Conservation (phyloP, 305 asterid species). For the Fraxinus angustifolia region DNA sequence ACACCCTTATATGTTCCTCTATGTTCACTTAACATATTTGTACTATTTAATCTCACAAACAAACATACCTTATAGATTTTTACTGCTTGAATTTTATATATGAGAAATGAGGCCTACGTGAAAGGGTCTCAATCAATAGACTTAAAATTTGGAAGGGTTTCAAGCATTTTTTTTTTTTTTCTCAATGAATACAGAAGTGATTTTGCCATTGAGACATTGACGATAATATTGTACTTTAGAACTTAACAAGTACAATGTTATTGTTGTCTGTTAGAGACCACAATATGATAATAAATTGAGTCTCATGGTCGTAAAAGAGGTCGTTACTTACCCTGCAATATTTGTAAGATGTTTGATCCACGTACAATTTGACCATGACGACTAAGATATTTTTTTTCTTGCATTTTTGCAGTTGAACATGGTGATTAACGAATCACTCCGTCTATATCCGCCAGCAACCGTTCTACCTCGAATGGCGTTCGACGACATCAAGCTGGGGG, state of each 20-base stretch:
- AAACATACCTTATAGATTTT: too few species aligned
- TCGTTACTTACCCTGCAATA: too few species aligned
- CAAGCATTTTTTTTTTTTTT: not conserved
- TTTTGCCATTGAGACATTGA: not conserved
- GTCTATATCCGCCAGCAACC: conserved; percentile 84
- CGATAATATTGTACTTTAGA: too few species aligned
- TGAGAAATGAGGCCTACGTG: not conserved
- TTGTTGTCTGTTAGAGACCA: too few species aligned
- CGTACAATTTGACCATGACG: not conserved
- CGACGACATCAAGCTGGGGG: conserved; percentile 73
- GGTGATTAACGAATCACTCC: conserved; percentile 82
- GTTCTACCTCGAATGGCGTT: conserved; percentile 91
- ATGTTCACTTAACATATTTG: too few species aligned
- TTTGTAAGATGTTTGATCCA: not conserved
- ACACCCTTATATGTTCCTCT: too few species aligned
- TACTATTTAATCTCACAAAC: too few species aligned
- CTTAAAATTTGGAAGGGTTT: not conserved
- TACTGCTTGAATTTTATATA: not conserved
- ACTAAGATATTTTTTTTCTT: not conserved
- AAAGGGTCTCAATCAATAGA: not conserved
- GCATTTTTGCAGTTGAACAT: conserved; percentile 50
- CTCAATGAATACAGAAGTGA: conserved; percentile 20
- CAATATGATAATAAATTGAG: not conserved
- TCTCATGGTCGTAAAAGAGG: not conserved
- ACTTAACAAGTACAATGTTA: too few species aligned